A percentile compares a stretch with the other conserved stretches of the same genome.
Conservation (phyloP, 2,329 filamentous ascomycete species). For the Exophiala mesophila region DNA sequence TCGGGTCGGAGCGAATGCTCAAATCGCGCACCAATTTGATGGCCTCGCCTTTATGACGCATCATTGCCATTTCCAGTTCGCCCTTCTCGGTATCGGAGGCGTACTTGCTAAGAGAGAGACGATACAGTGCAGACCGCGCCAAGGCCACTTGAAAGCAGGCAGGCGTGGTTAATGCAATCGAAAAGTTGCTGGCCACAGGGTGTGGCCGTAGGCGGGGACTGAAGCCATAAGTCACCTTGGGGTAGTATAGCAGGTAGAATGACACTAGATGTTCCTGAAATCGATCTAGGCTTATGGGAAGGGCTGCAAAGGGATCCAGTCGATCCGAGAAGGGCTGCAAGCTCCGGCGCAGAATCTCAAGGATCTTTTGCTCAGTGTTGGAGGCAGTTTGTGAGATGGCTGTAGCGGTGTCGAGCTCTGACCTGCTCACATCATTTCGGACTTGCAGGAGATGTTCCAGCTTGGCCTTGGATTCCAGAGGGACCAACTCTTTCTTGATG, state of each 20-base stretch:
- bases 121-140: constrained; percentile 22
- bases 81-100: constrained; percentile 16
- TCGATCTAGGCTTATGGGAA: constrained; percentile 19
- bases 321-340: constrained; percentile 18
- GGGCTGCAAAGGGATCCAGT: constrained; percentile 19
- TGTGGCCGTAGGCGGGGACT: constrained; percentile 20
- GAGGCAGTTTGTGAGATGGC: constrained; percentile 7
- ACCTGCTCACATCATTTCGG: neutral
- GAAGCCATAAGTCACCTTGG: constrained; percentile 24
- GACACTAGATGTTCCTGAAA: constrained; percentile 22
- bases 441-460: neutral
- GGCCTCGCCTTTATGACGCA: constrained; percentile 21
- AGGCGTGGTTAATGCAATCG: constrained; percentile 22
- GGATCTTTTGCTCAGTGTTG: constrained; percentile 14
- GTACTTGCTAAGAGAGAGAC: constrained; percentile 21
- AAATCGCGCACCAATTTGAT: constrained; percentile 15
- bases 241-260: constrained; percentile 22
- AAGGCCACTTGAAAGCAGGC: constrained; percentile 23
- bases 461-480: constrained; percentile 4
- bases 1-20: constrained; percentile 8
- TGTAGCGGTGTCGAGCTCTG: neutral
- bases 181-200: constrained; percentile 24
- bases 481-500: constrained; percentile 14
- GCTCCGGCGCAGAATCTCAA: constrained; percentile 18
- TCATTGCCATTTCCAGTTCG: constrained; percentile 15